Conservation (phyloP, 176 grass and related monocot species). For the Poa annua region DNA sequence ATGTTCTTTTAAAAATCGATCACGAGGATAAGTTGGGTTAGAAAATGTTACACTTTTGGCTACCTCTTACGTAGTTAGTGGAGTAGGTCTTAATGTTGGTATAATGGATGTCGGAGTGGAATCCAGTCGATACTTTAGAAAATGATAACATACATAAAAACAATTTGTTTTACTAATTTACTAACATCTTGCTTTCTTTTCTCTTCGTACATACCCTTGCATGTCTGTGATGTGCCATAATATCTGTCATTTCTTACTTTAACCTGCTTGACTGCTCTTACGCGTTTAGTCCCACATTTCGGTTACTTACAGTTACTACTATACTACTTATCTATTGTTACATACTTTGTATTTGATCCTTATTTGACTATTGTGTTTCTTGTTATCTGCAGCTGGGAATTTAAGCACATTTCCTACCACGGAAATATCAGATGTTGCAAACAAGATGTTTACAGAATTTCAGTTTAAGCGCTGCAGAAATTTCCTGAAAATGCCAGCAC, state of each 20-base stretch:
- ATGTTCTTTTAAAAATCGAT: background rate
- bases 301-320: background rate
- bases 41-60: background rate
- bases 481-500: conserved; percentile 86
- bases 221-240: background rate
- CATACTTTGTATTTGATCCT: background rate
- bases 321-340: background rate
- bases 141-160: background rate
- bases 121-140: background rate
- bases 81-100: background rate
- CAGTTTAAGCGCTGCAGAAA: conserved; percentile 69
- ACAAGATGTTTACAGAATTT: conserved; percentile 68
- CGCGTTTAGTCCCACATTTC: background rate
- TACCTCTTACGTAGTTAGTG: background rate
- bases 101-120: conserved; percentile 4
- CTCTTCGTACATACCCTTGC: background rate
- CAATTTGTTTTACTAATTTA: background rate
- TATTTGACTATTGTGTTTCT: conserved; percentile 38
- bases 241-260: conserved; percentile 5
- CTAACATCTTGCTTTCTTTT: background rate
- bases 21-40: conserved; percentile 1
- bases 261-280: background rate
- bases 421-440: conserved; percentile 71
- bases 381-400: conserved; percentile 59
- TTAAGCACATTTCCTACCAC: conserved; percentile 57